Conservation (phyloP, 1,139 yeast species). For the Protomyces gravidus region DNA sequence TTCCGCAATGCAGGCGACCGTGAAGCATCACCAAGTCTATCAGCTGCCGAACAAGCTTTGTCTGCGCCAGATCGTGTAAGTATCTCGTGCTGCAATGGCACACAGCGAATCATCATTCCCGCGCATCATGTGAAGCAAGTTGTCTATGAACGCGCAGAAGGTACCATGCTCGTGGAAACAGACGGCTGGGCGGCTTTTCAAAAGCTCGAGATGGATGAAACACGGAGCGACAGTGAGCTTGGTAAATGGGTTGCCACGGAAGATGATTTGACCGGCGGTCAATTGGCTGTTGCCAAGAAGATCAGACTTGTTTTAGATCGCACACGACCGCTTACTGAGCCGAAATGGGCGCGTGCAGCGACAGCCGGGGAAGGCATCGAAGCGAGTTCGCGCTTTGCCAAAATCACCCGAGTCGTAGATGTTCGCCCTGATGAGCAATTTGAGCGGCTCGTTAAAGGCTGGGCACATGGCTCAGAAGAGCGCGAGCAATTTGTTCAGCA, state of each 20-base stretch:
- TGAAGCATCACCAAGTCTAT: conserved; percentile 29
- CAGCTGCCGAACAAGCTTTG: conserved; percentile 35
- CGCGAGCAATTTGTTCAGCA: neutral
- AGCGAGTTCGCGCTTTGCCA: conserved; percentile 35
- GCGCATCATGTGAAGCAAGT: conserved; percentile 36
- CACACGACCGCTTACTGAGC: conserved; percentile 36
- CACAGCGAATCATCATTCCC: conserved; percentile 36
- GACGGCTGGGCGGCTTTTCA: conserved; percentile 37
- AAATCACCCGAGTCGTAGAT: conserved; percentile 26
- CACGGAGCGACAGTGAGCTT: conserved; percentile 20
- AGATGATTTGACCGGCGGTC: conserved; percentile 35
- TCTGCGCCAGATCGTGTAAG: conserved; percentile 36
- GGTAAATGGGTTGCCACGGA: conserved; percentile 29
- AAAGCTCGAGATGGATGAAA: neutral
- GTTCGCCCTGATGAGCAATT: conserved; percentile 13
- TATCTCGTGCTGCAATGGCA: conserved; percentile 35
- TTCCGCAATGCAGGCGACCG: conserved; percentile 19
- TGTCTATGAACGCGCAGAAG: conserved; percentile 34
- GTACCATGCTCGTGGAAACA: conserved; percentile 34
- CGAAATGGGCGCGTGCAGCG: conserved; percentile 36
- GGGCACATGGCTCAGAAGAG: conserved; percentile 11
- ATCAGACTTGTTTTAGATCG: conserved; percentile 36
- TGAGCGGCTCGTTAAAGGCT: conserved; percentile 6
- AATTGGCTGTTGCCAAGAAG: conserved; percentile 31
- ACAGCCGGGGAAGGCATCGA: conserved; percentile 36